Evolutionary conservation across 2,329 filamentous ascomycete genomes (phyloP).

Genomic region (Botryosphaeria agaves): DNA sequence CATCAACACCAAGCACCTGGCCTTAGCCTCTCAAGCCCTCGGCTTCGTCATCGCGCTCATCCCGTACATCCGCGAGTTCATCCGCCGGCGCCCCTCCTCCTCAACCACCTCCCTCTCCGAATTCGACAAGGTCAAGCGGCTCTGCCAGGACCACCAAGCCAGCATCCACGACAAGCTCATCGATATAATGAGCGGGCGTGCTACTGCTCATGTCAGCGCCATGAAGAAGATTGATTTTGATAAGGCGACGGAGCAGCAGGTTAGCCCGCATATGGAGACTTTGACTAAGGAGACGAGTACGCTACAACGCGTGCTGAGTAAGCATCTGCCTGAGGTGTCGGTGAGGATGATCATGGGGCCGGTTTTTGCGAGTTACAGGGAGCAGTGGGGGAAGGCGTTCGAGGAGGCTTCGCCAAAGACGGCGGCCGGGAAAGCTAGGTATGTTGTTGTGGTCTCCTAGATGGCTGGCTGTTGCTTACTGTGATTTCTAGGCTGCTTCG

Average conservation of each 20-base stretch:
- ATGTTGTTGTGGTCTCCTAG: constrained; percentile 14
- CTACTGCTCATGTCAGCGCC: constrained; percentile 53
- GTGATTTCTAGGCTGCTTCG: constrained; percentile 44
- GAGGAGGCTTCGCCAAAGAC: constrained; percentile 47
- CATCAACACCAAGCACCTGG: constrained; percentile 89
- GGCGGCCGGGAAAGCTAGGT: constrained; percentile 54
- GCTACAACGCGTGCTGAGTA: constrained; percentile 66
- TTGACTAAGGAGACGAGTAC: constrained; percentile 73
- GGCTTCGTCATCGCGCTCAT: constrained; percentile 76
- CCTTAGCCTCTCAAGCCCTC: constrained; percentile 75
- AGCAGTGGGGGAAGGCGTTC: constrained; percentile 60
- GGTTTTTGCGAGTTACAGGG: constrained; percentile 67
- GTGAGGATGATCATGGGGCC: constrained; percentile 72
- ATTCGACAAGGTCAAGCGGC: constrained; percentile 71
- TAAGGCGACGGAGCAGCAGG: constrained; percentile 22
- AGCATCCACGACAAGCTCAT: constrained; percentile 86
- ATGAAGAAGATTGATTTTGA: constrained; percentile 68
- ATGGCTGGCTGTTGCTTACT: not conserved
- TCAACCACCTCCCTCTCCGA: constrained; percentile 46
- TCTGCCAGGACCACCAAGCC: constrained; percentile 77
- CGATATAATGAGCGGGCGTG: constrained; percentile 75
- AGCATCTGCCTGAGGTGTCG: constrained; percentile 60
- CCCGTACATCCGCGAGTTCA: constrained; percentile 80
- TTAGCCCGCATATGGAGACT: constrained; percentile 63
- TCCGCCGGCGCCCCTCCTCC: constrained; percentile 50